These are phyloP conservation scores for Sinapis alba DNA, from an alignment of 441 rosid genomes.

Conservation along the genomic window DNA sequence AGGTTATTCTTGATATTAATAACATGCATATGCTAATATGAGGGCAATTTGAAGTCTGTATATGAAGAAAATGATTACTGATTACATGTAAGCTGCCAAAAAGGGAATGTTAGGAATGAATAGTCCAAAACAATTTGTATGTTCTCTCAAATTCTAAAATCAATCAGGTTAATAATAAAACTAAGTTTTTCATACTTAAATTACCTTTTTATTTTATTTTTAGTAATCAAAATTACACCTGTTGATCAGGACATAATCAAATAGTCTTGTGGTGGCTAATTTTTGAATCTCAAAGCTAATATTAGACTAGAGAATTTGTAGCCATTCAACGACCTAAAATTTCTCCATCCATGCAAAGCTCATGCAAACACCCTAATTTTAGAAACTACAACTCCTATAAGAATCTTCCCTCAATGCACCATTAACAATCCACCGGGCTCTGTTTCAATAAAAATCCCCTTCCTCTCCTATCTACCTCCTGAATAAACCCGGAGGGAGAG, in stretches of 20 bases:
- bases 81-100: background rate
- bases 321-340: background rate
- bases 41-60: background rate
- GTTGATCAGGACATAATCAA: background rate
- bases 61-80: background rate
- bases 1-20: background rate
- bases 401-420: background rate
- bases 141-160: background rate
- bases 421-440: constrained; percentile 1
- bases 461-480: constrained; percentile 7
- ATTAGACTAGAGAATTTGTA: background rate
- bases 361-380: background rate
- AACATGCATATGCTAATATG: background rate
- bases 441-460: background rate
- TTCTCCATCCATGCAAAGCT: background rate
- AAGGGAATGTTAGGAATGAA: too few relatives aligned
- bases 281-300: background rate
- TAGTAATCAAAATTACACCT: background rate
- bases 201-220: background rate
- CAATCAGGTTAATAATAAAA: background rate
- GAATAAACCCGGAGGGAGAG: constrained; percentile 7
- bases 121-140: too few relatives aligned
- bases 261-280: background rate
- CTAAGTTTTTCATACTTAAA: background rate
- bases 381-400: background rate